Percentiles rank a stretch among this genome's conserved stretches.
Evolutionary conservation across 441 rosid species (phyloP).

Genomic region (Oxalis stricta): DNA sequence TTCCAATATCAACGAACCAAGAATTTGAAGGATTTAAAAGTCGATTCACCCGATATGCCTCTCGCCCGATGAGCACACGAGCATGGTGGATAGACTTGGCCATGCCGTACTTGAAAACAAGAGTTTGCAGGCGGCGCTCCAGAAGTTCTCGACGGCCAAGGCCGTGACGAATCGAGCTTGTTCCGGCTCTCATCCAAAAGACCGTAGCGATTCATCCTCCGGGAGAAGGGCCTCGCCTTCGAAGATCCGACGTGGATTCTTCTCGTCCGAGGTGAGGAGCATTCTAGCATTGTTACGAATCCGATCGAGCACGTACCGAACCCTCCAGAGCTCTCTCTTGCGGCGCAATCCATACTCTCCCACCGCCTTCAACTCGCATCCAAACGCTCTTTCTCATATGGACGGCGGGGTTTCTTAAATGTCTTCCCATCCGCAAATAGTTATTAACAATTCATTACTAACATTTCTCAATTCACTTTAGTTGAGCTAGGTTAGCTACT

Average conservation of each 20-base stretch:
- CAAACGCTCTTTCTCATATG: constrained; percentile 81
- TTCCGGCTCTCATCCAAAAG: constrained; percentile 58
- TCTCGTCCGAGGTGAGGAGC: constrained; percentile 71
- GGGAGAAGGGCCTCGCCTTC: constrained; percentile 71
- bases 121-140: constrained; percentile 65
- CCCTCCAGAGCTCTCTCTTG: constrained; percentile 87
- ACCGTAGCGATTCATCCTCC: constrained; percentile 64
- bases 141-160: constrained; percentile 69
- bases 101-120: constrained; percentile 67
- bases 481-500: too few species aligned
- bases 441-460: constrained; percentile 1
- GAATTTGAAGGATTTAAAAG: too few species aligned
- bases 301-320: constrained; percentile 58
- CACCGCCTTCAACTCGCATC: constrained; percentile 79
- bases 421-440: constrained; percentile 47
- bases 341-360: constrained; percentile 71
- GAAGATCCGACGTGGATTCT: constrained; percentile 64
- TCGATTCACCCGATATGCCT: constrained; percentile 70
- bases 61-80: constrained; percentile 71
- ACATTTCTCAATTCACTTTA: too few species aligned
- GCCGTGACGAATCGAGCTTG: constrained; percentile 78
- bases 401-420: constrained; percentile 83
- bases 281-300: constrained; percentile 71
- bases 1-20: background rate
- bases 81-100: constrained; percentile 85